Evolutionary conservation across 257 asterid genomes (phyloP), one percentile per base, ranked within the genome.

Genomic region (Solanum chmielewskii): DNA sequence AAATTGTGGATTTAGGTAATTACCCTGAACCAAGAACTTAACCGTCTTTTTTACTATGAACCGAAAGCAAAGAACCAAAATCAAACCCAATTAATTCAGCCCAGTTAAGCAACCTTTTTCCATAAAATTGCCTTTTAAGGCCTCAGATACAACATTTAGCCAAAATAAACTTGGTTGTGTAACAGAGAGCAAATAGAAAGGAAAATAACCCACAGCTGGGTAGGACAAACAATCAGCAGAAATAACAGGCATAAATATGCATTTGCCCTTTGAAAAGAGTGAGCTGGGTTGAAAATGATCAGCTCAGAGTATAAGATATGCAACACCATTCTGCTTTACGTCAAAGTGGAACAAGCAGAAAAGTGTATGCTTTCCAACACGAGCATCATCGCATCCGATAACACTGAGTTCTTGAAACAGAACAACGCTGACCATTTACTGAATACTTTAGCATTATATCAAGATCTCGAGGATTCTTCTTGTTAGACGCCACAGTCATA

Each of bases 401-500:
- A 85, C 27, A 73, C 85, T 93, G 99, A 49, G 96, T 94, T 91
- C 94, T 92, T 49, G 97, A 88, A 69, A 71, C 93, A 91, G 59
- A 87, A 92, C 98, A 92, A 69, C 94, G 95, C 39, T 81, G 90
- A 56, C 98, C 99, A 68, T 93, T 93, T n/a, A 96, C 76, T 0
- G 98, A 92, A 90, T 96, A 97, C 90, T 93, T 97, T 23, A 97
- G 89, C 18, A 90, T 88, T 42, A 95, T 95, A 91, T 97, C 99
- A 82, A 97, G 95, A 87, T 97, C 99, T 6, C 98, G 98, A n/a
- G 97, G 98, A 87, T 97, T 97, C 90, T 95, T 96, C 95, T 95
- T 93, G 90, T 97, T 97, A 37, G 93, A 95, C 9, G 98, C 89
- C 86, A 97, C 97, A 0, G 93, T 91, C 94, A 97, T 73, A 85